Conservation (phyloP, 129 eudicot genomes). For the Solidago caesia region DNA sequence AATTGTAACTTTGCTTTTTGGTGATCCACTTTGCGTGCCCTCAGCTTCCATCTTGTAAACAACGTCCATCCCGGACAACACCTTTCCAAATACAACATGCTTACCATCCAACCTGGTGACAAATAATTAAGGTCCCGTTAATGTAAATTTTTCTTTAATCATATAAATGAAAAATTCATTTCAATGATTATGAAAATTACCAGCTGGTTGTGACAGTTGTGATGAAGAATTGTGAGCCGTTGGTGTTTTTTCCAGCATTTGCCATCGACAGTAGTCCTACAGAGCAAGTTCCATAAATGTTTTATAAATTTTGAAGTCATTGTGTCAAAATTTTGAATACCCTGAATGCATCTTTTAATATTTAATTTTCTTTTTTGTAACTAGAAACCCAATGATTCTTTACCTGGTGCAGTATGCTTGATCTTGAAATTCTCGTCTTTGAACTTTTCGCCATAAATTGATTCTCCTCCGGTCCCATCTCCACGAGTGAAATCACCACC, state of each 20-base stretch:
- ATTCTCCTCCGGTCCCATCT: constrained; percentile 94
- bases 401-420: constrained; percentile 90
- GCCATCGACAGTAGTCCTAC: constrained; percentile 95
- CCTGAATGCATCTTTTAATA: neutral
- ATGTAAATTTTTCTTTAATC: neutral
- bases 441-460: constrained; percentile 84
- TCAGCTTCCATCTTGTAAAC: constrained; percentile 98
- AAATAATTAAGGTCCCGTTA: neutral
- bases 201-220: constrained; percentile 97
- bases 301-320: neutral
- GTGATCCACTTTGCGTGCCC: constrained; percentile 82
- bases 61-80: constrained; percentile 93
- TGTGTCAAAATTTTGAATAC: neutral
- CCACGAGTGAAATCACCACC: constrained; percentile 97
- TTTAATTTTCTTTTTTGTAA: neutral
- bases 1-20: constrained; percentile 74
- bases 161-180: neutral
- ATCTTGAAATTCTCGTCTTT: constrained; percentile 92
- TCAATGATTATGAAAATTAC: constrained; percentile 40
- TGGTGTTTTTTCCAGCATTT: constrained; percentile 87
- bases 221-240: constrained; percentile 96
- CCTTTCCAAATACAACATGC: constrained; percentile 97
- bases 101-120: constrained; percentile 83
- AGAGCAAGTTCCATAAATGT: neutral
- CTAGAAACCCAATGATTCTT: neutral